Conservation (phyloP, 805 yeast genomes). For the Candida qinlingensis region DNA sequence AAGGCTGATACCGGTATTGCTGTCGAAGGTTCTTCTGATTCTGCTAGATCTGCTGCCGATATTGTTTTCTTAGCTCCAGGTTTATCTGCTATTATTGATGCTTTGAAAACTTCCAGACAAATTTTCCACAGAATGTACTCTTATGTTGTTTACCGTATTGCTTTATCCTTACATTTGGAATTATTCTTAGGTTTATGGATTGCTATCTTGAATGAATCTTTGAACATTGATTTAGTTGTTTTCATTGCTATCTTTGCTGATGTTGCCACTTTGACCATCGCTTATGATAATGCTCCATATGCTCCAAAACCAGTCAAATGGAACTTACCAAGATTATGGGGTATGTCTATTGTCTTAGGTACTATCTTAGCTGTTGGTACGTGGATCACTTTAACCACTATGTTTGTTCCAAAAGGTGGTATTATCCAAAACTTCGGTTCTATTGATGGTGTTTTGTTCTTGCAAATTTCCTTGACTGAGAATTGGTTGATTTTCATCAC, state of each 20-base stretch:
- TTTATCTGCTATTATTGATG: slow-evolving; percentile 91
- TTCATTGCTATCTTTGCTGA: slow-evolving; percentile 97
- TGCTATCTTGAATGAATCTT: slow-evolving; percentile 82
- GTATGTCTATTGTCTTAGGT: slow-evolving; percentile 89
- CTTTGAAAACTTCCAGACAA: slow-evolving; percentile 91
- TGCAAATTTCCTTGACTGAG: slow-evolving; percentile 91
- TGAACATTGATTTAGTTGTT: slow-evolving; percentile 87
- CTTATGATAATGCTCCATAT: slow-evolving; percentile 95
- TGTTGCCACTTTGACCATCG: slow-evolving; percentile 95
- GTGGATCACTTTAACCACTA: slow-evolving; percentile 92
- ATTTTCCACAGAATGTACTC: slow-evolving; percentile 99
- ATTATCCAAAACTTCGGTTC: slow-evolving; percentile 95
- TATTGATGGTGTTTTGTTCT: slow-evolving; percentile 86
- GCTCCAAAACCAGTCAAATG: slow-evolving; percentile 91
- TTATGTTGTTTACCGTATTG: slow-evolving; percentile 96
- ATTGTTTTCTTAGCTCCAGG: slow-evolving; percentile 94
- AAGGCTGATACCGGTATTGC: slow-evolving; percentile 97
- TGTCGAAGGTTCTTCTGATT: slow-evolving; percentile 96
- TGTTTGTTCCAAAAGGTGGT: slow-evolving; percentile 89
- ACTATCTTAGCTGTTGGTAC: slow-evolving; percentile 82
- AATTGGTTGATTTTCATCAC: slow-evolving; percentile 97
- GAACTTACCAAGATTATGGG: slow-evolving; percentile 97
- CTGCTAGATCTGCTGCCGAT: slow-evolving; percentile 96
- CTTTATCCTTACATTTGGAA: slow-evolving; percentile 91
- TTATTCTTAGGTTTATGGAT: slow-evolving; percentile 94